A percentile compares a stretch with the other conserved stretches of the same genome.
Conservation (phyloP, 495 filamentous ascomycete species). For the Aspergillus mulundensis region DNA sequence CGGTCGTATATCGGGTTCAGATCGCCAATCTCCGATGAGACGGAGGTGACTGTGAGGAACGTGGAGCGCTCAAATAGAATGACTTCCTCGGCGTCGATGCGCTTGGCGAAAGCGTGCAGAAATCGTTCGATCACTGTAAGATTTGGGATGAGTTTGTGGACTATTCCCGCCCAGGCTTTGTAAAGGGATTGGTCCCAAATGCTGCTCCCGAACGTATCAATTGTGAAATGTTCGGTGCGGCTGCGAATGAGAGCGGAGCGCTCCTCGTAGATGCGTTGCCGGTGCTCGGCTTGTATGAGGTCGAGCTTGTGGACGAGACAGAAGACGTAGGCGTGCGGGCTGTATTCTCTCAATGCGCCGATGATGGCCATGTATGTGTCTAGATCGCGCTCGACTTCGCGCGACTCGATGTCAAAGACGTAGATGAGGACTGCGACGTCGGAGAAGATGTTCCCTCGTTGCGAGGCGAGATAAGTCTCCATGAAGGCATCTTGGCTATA, state of each 20-base stretch:
- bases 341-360: constrained; percentile 77
- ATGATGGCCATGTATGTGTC: constrained; percentile 86
- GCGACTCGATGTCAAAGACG: constrained; percentile 96
- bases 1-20: constrained; percentile 86
- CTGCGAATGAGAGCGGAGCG: constrained; percentile 66
- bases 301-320: constrained; percentile 98
- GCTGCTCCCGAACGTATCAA: constrained; percentile 80
- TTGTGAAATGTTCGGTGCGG: constrained; percentile 66
- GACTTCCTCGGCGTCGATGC: constrained; percentile 88
- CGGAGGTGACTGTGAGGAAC: constrained; percentile 87
- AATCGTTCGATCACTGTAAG: constrained; percentile 83
- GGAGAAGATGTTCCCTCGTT: constrained; percentile 92
- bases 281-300: constrained; percentile 75
- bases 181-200: constrained; percentile 99
- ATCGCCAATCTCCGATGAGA: constrained; percentile 66
- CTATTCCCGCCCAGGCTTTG: constrained; percentile 95
- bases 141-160: constrained; percentile 94
- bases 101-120: constrained; percentile 68
- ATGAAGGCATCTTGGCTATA: constrained; percentile 89
- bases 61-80: constrained; percentile 94
- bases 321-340: constrained; percentile 79
- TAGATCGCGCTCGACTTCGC: constrained; percentile 86
- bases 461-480: constrained; percentile 92
- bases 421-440: constrained; percentile 97
- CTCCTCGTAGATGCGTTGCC: constrained; percentile 77